Evolutionary conservation across 352 stramenopile genomes (phyloP).

Genomic region (Globisporangium mamillatum): DNA sequence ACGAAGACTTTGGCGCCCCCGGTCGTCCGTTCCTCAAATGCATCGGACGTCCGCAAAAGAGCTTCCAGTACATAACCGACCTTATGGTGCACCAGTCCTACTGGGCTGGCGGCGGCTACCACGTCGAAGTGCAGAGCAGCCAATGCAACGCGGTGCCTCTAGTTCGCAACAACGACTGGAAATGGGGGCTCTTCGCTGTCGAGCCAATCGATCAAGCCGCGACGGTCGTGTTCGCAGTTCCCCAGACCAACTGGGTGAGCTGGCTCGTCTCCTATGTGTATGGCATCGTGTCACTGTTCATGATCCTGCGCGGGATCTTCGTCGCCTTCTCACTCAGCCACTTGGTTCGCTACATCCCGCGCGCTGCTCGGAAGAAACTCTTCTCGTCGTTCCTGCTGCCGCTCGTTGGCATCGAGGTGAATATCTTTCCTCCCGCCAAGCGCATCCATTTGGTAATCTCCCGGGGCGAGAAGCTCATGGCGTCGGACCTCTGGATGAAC

Average conservation of each 20-base stretch:
- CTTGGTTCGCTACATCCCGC: conserved; percentile 40
- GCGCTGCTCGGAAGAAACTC: conserved; percentile 15
- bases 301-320: conserved; percentile 44
- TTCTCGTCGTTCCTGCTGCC: conserved; percentile 32
- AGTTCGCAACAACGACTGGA: conserved; percentile 32
- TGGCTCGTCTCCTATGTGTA: conserved; percentile 38
- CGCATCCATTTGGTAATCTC: conserved; percentile 37
- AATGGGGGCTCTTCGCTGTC: conserved; percentile 44
- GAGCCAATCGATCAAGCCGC: conserved; percentile 33
- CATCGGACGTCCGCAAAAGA: conserved; percentile 24
- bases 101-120: conserved; percentile 44
- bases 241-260: conserved; percentile 34
- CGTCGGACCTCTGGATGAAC: conserved; percentile 61
- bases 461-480: conserved; percentile 44
- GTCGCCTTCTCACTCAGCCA: conserved; percentile 32
- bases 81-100: conserved; percentile 52
- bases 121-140: conserved; percentile 50
- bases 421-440: conserved; percentile 25
- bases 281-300: conserved; percentile 37
- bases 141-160: conserved; percentile 39
- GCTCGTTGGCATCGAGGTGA: conserved; percentile 35
- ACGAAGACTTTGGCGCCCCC: conserved; percentile 36
- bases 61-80: conserved; percentile 53
- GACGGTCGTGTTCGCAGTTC: conserved; percentile 38
- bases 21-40: conserved; percentile 49